Conservation (phyloP, 768 basidiomycete genomes). For the Lentinula detonsa region DNA sequence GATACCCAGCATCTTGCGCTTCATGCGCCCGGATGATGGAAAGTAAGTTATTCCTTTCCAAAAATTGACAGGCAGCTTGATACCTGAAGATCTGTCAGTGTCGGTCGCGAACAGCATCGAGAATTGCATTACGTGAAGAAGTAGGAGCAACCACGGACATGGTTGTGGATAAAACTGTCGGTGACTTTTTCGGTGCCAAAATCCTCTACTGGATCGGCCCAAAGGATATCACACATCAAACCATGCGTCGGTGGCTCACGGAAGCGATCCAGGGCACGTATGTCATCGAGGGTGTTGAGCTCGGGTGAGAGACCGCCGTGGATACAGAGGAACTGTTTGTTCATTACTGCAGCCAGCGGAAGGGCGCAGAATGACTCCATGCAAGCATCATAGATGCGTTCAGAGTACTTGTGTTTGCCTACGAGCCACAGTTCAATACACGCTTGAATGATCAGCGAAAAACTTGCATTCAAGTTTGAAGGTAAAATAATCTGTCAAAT, state of each 20-base stretch:
- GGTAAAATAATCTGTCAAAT: constrained; percentile 97
- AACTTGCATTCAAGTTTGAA: constrained; percentile 95
- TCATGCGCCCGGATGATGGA: constrained; percentile 98
- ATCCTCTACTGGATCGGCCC: constrained; percentile 98
- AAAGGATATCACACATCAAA: constrained; percentile 97
- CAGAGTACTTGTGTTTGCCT: constrained; percentile 99
- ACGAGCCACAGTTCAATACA: constrained; percentile 8
- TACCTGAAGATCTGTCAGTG: constrained; percentile 47
- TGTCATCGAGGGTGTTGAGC: constrained; percentile 90
- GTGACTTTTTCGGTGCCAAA: constrained; percentile 91
- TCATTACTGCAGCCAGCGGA: constrained; percentile 96
- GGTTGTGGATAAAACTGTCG: constrained; percentile 92
- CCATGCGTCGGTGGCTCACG: constrained; percentile 97
- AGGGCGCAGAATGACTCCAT: constrained; percentile 97
- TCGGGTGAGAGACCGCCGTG: constrained; percentile 97
- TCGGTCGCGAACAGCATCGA: background rate
- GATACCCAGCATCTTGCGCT: constrained; percentile 98
- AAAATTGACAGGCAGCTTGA: constrained; percentile 93
- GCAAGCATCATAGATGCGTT: constrained; percentile 93
- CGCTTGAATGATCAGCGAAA: background rate
- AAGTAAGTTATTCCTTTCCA: constrained; percentile 93
- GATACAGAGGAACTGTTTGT: constrained; percentile 98
- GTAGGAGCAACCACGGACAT: constrained; percentile 94
- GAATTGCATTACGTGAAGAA: constrained; percentile 57
- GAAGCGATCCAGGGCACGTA: constrained; percentile 94